Conservation (phyloP, 1,284 basidiomycete genomes). For the Xerocomus minutiporus region DNA sequence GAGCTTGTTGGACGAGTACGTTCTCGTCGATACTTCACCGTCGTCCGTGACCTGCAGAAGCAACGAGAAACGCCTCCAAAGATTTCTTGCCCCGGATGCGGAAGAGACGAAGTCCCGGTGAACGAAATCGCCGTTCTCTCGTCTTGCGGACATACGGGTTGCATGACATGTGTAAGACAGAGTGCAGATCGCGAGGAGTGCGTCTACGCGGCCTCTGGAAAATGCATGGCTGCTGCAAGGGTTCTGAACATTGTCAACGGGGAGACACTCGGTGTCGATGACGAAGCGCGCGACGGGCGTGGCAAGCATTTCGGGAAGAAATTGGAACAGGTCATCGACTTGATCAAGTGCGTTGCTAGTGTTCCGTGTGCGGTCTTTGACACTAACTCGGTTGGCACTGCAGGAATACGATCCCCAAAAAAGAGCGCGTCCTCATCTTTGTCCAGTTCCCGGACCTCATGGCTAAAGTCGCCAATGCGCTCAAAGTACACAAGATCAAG, state of each 20-base stretch:
- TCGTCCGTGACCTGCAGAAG: conserved; percentile 83
- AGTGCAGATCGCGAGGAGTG: conserved; percentile 79
- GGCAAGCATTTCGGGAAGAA: conserved; percentile 88
- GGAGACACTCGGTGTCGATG: conserved; percentile 79
- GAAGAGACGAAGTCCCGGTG: conserved; percentile 51
- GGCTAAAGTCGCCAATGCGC: conserved; percentile 83
- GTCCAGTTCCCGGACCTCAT: conserved; percentile 93
- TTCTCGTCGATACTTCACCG: conserved; percentile 85
- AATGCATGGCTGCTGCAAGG: conserved; percentile 71
- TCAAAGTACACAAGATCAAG: conserved; percentile 65
- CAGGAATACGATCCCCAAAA: conserved; percentile 64
- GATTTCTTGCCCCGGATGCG: conserved; percentile 62
- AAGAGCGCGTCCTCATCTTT: conserved; percentile 86
- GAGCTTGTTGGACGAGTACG: conserved; percentile 86
- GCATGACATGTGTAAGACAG: conserved; percentile 64
- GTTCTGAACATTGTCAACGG: conserved; percentile 80
- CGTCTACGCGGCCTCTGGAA: conserved; percentile 62
- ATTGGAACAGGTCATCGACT: conserved; percentile 75
- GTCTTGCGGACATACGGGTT: conserved; percentile 87
- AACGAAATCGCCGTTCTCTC: conserved; percentile 79
- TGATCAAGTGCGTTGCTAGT: conserved; percentile 66
- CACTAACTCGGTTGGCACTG: conserved; percentile 11
- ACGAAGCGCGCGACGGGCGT: conserved; percentile 61
- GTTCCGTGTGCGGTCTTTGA: background rate
- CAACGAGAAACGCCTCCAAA: conserved; percentile 54